phyloP scores from a whole-genome alignment of 768 basidiomycete species.

The Panaeolus cyanescens region DNA sequence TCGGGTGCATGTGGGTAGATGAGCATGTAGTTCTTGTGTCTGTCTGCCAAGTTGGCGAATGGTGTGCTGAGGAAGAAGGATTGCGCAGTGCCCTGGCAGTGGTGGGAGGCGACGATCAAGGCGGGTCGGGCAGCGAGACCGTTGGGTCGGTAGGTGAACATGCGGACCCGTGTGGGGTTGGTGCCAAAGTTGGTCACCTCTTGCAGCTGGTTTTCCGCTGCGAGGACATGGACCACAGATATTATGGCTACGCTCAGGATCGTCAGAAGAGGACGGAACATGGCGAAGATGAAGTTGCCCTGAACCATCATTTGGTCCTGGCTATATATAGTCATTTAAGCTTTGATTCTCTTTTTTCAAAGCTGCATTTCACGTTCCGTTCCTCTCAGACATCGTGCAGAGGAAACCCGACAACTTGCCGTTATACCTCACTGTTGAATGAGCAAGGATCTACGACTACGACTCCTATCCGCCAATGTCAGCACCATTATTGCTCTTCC shows the following conservation, averaged over 20 bases:
- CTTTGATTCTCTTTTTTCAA: too few species aligned
- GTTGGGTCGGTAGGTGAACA: slow-evolving; percentile 47
- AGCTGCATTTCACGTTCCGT: too few species aligned
- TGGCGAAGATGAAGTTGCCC: not conserved
- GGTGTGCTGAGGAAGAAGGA: slow-evolving; percentile 50
- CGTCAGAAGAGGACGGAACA: slow-evolving; percentile 21
- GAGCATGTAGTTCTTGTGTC: slow-evolving; percentile 47
- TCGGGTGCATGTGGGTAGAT: slow-evolving; percentile 48
- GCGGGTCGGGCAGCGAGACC: slow-evolving; percentile 38
- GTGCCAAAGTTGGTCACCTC: slow-evolving; percentile 48
- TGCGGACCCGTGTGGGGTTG: slow-evolving; percentile 53
- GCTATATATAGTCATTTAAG: too few species aligned
- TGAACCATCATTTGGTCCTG: too few species aligned
- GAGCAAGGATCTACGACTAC: not conserved
- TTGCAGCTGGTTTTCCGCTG: slow-evolving; percentile 33
- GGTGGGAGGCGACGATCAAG: slow-evolving; percentile 54
- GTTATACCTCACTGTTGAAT: not conserved
- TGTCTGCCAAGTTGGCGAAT: slow-evolving; percentile 50
- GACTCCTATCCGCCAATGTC: not conserved
- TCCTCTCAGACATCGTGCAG: not conserved
- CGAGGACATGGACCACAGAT: slow-evolving; percentile 19
- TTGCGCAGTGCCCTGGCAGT: slow-evolving; percentile 52
- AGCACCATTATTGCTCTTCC: not conserved
- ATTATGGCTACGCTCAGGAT: slow-evolving; percentile 16
- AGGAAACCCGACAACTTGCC: not conserved